Evolutionary conservation across 441 rosid species (phyloP), one percentile per base, ranked within the genome.

Genomic region (Brassica balearica): DNA sequence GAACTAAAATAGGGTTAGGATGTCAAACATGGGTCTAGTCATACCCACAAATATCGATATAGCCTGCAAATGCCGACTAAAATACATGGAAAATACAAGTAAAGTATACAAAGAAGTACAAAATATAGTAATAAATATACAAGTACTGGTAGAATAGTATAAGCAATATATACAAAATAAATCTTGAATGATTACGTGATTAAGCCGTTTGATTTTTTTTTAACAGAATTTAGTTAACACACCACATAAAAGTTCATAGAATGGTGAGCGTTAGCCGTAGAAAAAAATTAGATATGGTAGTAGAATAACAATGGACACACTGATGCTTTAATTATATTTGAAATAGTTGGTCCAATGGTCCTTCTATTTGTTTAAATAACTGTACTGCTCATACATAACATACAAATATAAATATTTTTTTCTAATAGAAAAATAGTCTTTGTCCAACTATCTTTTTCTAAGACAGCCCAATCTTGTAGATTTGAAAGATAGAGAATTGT

Each of bases 401-500:
- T 53, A 6, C 34, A 60, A 25, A 73, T 36, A 25, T 2, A 34
- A n/a, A 5, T 20, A 7, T 8, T 34, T 55, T 43, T 14, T 48
- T 10, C 38, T 5, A 20, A 66, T 8, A 12, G n/a, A 14, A 72
- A 34, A 34, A 27, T 20, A 36, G 65, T 10, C 2, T 67, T 38
- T 66, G 34, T 58, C 27, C 51, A 68, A 22, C 7, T 53, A 7
- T 10, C 17, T 51, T 15, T 68, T 14, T 8, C 12, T 48, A 69
- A 64, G 15, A 61, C 34, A 71, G 10, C 56, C 55, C 32, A 75
- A 29, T n/a, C 10, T 46, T 12, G 51, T 29, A 61, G 68, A 68
- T 29, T 68, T 69, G 6, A 29, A 69, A 38, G 34, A 67, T 59
- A 68, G n/a, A 5, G 58, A 55, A 64, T 9, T 6, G 75, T 70